phyloP scores from a whole-genome alignment of 2,329 filamentous ascomycete species.

The Onygenales sp. region DNA sequence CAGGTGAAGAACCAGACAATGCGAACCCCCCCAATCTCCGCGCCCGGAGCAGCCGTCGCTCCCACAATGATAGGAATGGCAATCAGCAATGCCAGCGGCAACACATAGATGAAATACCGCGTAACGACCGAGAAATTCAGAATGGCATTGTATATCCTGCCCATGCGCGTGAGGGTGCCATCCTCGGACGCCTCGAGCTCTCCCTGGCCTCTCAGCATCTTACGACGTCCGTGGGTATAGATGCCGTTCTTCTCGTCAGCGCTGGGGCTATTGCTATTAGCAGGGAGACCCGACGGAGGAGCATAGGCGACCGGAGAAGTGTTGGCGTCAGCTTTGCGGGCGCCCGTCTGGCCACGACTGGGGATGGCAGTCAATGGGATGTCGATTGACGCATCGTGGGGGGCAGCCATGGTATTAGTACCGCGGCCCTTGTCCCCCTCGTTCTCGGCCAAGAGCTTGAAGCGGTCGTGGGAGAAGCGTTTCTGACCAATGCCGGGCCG shows the following conservation, averaged over 20 bases:
- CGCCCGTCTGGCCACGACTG: conserved; percentile 38
- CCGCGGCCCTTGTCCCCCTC: not conserved
- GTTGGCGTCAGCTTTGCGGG: conserved; percentile 29
- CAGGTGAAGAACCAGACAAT: conserved; percentile 56
- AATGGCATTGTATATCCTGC: conserved; percentile 51
- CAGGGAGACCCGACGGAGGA: conserved; percentile 13
- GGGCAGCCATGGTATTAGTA: conserved; percentile 30
- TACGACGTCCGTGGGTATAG: conserved; percentile 23
- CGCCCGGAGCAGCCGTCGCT: conserved; percentile 39
- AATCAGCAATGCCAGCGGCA: conserved; percentile 48
- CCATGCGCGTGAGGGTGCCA: conserved; percentile 49
- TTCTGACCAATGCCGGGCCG: conserved; percentile 28
- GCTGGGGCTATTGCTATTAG: conserved; percentile 16
- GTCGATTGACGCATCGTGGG: conserved; percentile 49
- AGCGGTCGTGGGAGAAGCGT: conserved; percentile 37
- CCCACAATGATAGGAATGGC: conserved; percentile 56
- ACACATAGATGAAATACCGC: conserved; percentile 54
- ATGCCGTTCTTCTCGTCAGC: conserved; percentile 23
- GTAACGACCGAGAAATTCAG: conserved; percentile 55
- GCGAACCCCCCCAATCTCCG: conserved; percentile 46
- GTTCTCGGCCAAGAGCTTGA: conserved; percentile 30
- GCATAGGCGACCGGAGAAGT: conserved; percentile 23
- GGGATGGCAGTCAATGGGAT: conserved; percentile 52
- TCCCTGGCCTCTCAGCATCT: conserved; percentile 19
- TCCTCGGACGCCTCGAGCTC: conserved; percentile 38